Conservation (phyloP, 2,329 filamentous ascomycete genomes). For the Epichloe brachyelytri region DNA sequence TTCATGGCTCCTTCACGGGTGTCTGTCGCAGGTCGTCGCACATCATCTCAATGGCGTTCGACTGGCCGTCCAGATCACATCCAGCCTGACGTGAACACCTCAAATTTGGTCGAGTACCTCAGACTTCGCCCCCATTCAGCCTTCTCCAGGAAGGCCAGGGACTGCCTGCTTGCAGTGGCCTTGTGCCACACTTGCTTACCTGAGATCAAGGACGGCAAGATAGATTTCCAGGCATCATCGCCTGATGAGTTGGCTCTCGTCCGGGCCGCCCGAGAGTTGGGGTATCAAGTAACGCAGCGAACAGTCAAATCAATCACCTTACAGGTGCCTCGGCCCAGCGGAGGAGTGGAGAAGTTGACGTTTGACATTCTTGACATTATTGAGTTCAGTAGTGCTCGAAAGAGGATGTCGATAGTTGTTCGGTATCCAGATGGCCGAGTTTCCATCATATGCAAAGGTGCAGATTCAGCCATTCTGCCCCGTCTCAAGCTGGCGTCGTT, state of each 20-base stretch:
- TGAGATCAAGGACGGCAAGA: conserved; percentile 55
- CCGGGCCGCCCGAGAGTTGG: conserved; percentile 71
- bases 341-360: conserved; percentile 36
- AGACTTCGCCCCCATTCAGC: conserved; percentile 58
- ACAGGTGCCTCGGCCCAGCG: conserved; percentile 25
- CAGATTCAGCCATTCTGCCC: conserved; percentile 71
- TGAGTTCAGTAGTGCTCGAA: conserved; percentile 80
- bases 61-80: conserved; percentile 33
- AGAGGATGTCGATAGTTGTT: conserved; percentile 82
- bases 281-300: conserved; percentile 63
- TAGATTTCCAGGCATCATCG: conserved; percentile 79
- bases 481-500: conserved; percentile 60
- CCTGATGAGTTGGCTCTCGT: conserved; percentile 85
- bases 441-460: conserved; percentile 80
- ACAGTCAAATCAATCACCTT: conserved; percentile 56
- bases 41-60: conserved; percentile 38
- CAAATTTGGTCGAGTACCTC: conserved; percentile 67
- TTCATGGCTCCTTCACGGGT: conserved; percentile 18
- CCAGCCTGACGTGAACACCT: conserved; percentile 50
- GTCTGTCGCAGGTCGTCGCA: conserved; percentile 26
- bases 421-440: conserved; percentile 75
- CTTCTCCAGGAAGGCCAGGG: conserved; percentile 66
- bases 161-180: conserved; percentile 74
- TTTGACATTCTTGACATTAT: conserved; percentile 80
- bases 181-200: conserved; percentile 87